Conservation (phyloP, 768 basidiomycete species). For the Sarcodon sp. region DNA sequence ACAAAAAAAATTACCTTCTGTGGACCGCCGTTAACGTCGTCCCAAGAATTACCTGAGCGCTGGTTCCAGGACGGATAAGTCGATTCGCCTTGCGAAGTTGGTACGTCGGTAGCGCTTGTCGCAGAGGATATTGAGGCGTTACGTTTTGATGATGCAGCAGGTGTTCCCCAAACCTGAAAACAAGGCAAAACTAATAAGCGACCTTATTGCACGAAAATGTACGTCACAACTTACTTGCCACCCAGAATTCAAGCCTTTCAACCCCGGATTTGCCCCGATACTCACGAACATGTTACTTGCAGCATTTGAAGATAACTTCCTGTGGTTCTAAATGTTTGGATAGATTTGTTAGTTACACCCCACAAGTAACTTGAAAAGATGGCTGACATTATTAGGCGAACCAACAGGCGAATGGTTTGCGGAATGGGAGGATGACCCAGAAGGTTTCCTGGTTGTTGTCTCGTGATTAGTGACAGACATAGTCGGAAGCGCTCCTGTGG, state of each 20-base stretch:
- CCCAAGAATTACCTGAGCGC: conserved; percentile 48
- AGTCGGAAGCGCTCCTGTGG: conserved; percentile 6
- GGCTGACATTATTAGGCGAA: conserved; percentile 45
- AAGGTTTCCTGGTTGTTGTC: conserved; percentile 43
- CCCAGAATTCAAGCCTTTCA: conserved; percentile 44
- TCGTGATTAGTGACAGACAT: conserved; percentile 21
- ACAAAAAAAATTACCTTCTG: conserved; percentile 25
- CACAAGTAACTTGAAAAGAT: conserved; percentile 1
- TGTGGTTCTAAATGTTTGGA: conserved; percentile 14
- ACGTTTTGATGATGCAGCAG: conserved; percentile 34
- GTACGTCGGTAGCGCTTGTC: conserved; percentile 35
- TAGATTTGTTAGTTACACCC: conserved; percentile 5
- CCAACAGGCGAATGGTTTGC: conserved; percentile 47
- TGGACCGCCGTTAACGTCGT: conserved; percentile 35
- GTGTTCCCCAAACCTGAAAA: conserved; percentile 44
- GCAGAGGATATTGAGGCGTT: conserved; percentile 54
- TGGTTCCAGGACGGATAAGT: conserved; percentile 40
- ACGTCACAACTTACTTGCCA: conserved; percentile 44
- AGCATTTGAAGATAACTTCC: conserved; percentile 24
- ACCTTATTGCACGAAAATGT: conserved; percentile 1
- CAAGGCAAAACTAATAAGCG: conserved; percentile 1
- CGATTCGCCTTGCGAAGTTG: conserved; percentile 30
- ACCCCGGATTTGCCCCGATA: conserved; percentile 29
- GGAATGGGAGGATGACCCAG: conserved; percentile 57
- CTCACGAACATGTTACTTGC: conserved; percentile 39